Evolutionary conservation across 345 rosid species (phyloP).

Genomic region (Turritis glabra): DNA sequence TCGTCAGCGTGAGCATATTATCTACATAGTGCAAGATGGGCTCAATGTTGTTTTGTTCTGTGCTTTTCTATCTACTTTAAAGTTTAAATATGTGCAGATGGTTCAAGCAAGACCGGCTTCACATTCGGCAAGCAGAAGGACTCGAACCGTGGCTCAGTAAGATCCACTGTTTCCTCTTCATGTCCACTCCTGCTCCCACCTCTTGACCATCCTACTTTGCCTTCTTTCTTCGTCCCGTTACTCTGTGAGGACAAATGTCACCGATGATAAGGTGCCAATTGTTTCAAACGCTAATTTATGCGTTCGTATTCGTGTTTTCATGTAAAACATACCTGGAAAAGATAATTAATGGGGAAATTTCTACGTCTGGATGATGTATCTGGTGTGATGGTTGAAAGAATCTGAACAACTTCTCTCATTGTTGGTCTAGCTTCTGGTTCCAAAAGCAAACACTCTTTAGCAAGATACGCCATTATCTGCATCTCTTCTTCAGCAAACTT

Average conservation of each 20-base stretch:
- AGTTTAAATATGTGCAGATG: constrained; percentile 10
- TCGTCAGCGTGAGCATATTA: not conserved
- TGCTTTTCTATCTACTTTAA: constrained; percentile 7
- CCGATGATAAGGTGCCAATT: not conserved
- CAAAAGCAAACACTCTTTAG: constrained; percentile 86
- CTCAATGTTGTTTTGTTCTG: constrained; percentile 10
- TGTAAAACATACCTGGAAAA: constrained; percentile 56
- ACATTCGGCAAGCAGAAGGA: constrained; percentile 61
- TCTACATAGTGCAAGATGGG: constrained; percentile 22
- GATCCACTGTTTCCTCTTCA: constrained; percentile 78
- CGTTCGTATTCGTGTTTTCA: not conserved
- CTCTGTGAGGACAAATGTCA: constrained; percentile 2
- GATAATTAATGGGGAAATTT: constrained; percentile 60
- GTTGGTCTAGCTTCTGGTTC: constrained; percentile 94
- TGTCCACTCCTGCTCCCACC: constrained; percentile 48
- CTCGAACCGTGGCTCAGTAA: constrained; percentile 86
- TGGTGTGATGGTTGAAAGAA: constrained; percentile 81
- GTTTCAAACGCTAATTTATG: not conserved
- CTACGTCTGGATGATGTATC: constrained; percentile 71
- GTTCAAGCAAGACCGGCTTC: constrained; percentile 47
- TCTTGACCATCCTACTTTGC: constrained; percentile 42
- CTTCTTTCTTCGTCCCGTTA: constrained; percentile 28
- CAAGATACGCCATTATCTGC: constrained; percentile 91
- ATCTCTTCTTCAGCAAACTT: constrained; percentile 81
- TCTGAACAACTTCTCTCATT: constrained; percentile 97